A percentile compares a stretch with the other conserved stretches of the same genome.
Conservation (phyloP, 495 filamentous ascomycete genomes). For the Aspergillus nanangensis region DNA sequence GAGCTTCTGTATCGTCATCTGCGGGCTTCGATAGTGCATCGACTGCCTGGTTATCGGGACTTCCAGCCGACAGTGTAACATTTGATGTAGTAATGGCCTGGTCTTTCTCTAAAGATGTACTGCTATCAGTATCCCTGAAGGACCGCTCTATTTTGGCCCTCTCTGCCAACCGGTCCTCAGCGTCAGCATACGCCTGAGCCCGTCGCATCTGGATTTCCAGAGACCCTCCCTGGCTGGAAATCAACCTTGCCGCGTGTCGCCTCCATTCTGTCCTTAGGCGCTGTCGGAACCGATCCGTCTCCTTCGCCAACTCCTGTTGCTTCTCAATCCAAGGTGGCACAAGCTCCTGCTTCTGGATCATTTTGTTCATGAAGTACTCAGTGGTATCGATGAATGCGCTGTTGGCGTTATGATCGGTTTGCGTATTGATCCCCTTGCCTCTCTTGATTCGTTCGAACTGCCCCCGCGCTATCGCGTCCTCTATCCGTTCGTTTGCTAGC, state of each 20-base stretch:
- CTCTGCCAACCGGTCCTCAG: constrained; percentile 55
- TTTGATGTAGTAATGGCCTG: not conserved
- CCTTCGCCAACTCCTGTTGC: constrained; percentile 80
- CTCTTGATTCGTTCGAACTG: constrained; percentile 86
- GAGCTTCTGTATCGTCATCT: constrained; percentile 11
- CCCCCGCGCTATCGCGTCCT: constrained; percentile 86
- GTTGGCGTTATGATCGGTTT: constrained; percentile 74
- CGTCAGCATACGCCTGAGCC: constrained; percentile 68
- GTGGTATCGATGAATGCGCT: constrained; percentile 95
- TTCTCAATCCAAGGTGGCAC: constrained; percentile 79
- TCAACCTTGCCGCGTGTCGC: constrained; percentile 74
- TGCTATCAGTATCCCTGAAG: constrained; percentile 19
- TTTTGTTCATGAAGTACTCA: constrained; percentile 98
- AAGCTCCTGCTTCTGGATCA: constrained; percentile 86
- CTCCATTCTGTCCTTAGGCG: constrained; percentile 81
- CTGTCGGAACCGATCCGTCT: constrained; percentile 64
- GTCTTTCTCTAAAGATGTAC: not conserved
- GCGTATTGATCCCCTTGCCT: constrained; percentile 64
- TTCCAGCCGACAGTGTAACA: not conserved
- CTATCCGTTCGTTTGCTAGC: constrained; percentile 89
- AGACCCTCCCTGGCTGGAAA: constrained; percentile 73
- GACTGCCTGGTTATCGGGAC: not conserved
- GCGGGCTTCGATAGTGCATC: constrained; percentile 4
- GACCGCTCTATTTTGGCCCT: constrained; percentile 42
- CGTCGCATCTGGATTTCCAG: constrained; percentile 70